These are phyloP conservation scores for Coemansia sp. DNA, from an alignment of 192 early-diverging fungal species.

Conservation along the genomic window DNA sequence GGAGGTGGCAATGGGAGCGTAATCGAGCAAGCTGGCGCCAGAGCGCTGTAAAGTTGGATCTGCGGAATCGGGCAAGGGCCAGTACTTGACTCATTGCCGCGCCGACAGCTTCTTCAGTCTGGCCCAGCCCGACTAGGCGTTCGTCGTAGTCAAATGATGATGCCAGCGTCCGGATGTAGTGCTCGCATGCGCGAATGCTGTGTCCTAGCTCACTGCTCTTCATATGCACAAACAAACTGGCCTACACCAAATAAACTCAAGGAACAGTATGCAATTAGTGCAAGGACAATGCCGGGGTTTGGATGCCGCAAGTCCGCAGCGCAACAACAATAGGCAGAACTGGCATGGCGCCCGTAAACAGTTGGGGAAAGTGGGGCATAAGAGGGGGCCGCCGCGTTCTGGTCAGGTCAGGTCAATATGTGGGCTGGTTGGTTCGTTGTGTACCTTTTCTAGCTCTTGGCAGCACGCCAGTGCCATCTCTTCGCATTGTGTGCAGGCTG, in stretches of 20 bases:
- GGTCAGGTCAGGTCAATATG: neutral
- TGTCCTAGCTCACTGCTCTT: constrained; percentile 42
- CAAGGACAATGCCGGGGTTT: neutral
- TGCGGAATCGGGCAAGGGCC: constrained; percentile 49
- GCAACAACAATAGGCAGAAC: constrained; percentile 1
- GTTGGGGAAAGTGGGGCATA: constrained; percentile 5
- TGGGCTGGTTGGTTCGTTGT: constrained; percentile 5
- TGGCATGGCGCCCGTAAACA: neutral
- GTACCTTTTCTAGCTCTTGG: constrained; percentile 46
- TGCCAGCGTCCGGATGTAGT: constrained; percentile 22
- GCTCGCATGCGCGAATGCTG: constrained; percentile 39
- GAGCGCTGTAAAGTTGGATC: constrained; percentile 49
- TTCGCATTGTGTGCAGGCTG: constrained; percentile 23
- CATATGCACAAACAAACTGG: constrained; percentile 41
- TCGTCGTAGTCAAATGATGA: constrained; percentile 25
- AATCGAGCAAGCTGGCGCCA: constrained; percentile 41
- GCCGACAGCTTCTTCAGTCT: constrained; percentile 45
- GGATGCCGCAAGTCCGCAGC: neutral
- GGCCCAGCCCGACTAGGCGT: constrained; percentile 44
- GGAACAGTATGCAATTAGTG: neutral
- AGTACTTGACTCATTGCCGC: constrained; percentile 35
- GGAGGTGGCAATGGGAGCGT: constrained; percentile 28
- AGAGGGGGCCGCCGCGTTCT: neutral
- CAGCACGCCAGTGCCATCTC: constrained; percentile 26
- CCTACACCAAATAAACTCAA: constrained; percentile 26